Evolutionary conservation across 495 filamentous ascomycete genomes (phyloP).

Genomic region (Paragyromitra xinjiangensis): DNA sequence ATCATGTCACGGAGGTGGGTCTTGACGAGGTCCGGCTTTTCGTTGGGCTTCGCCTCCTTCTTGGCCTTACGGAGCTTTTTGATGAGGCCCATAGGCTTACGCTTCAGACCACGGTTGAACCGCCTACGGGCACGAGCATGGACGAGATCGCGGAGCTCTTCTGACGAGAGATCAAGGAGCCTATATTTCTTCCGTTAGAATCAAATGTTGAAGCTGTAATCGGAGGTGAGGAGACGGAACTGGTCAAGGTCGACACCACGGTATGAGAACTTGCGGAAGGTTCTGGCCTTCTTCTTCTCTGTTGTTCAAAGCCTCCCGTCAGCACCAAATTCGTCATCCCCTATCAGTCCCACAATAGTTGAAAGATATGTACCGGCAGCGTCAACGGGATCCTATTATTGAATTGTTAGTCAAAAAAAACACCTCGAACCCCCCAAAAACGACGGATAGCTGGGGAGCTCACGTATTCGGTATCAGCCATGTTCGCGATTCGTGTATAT

Average conservation of each 20-base stretch:
- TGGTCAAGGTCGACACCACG: conserved; percentile 98
- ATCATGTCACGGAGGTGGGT: conserved; percentile 99
- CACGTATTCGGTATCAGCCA: conserved; percentile 58
- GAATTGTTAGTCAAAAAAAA: conserved; percentile 40
- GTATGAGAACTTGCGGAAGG: conserved; percentile 99
- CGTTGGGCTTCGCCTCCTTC: conserved; percentile 99
- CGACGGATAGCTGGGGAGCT: conserved; percentile 30
- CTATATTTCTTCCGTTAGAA: conserved; percentile 61
- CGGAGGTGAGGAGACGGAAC: conserved; percentile 60
- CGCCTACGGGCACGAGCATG: conserved; percentile 97
- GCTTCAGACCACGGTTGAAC: conserved; percentile 99
- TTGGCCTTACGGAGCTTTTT: conserved; percentile 99
- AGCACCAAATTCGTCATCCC: conserved; percentile 24
- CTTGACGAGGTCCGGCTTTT: conserved; percentile 99
- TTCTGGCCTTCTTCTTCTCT: conserved; percentile 98
- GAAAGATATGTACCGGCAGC: conserved; percentile 53
- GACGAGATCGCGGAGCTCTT: conserved; percentile 98
- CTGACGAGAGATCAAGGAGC: conserved; percentile 97
- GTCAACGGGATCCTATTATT: conserved; percentile 55
- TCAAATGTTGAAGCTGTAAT: background rate
- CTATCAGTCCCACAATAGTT: background rate
- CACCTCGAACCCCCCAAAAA: conserved; percentile 22
- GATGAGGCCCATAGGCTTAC: conserved; percentile 99
- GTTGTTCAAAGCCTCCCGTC: conserved; percentile 34
- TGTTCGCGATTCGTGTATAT: conserved; percentile 40